Evolutionary conservation across 1,284 basidiomycete genomes (phyloP), one percentile per base, ranked within the genome.

Genomic region (Marasmius tenuissimus): DNA sequence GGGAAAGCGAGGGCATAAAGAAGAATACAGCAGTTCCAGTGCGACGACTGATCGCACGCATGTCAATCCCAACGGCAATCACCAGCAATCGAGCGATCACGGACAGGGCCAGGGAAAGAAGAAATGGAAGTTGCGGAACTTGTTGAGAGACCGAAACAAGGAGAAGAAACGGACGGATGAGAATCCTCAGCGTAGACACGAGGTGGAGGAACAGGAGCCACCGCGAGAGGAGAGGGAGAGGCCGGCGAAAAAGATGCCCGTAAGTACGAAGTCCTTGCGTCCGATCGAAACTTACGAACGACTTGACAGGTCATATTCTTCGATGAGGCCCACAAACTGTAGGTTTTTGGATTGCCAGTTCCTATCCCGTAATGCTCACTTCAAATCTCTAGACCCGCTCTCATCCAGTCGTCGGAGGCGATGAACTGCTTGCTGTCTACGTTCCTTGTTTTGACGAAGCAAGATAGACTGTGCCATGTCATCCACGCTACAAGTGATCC

Each of bases 391-490:
- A 91, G 89, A 20, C 88, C 89, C 1, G 81, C 85, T 1, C 78
- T 93, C 59, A 90, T 93, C 47, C 85, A 88, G 65, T 91, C 89
- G 0, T 81, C 80, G 4, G 89, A 91, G 48, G 84, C 91, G 4
- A 91, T 94, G 88, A 93, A 92, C 71, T 88, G 86, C 65, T 75
- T 94, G 8, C 80, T 94, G 35, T 92, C 93, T 68, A 89, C 90
- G 7, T 90, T 93, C 83, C 83, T 93, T 18, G 92, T 93, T 14
- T 76, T 94, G 54, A 92, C 92, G 39, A 94, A 93, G 76, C 92
- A 94, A 73, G 89, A 94, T 69, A 80, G 89, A 14, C 73, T 94
- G 12, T 92, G 90, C 66, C 92, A 93, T 68, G 88, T 93, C 67
- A 85, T 94, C 55, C 91, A 93, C 65, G 89, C 91, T 1, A 92